Evolutionary conservation across 768 basidiomycete genomes (phyloP), one percentile per base, ranked within the genome.

Genomic region (Gloeophyllum trabeum): DNA sequence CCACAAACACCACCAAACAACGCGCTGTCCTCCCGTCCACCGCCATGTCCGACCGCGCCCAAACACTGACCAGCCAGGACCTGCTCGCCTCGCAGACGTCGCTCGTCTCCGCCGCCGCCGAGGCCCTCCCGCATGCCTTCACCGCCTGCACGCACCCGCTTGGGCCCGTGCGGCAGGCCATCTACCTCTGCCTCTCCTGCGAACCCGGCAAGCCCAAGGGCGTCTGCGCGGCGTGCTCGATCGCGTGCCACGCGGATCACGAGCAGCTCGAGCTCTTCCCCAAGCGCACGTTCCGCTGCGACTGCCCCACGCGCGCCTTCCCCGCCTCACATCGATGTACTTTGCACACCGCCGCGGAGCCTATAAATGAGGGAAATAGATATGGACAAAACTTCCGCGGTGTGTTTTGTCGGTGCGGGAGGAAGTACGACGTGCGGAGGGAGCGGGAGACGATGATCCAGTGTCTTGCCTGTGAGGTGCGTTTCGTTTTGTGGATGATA

Each of bases 371-470:
- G 34, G 51, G 58, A 10, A 91, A 91, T 50, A 40, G 49, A 30
- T 91, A 91, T 50, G 75, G 76, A 3, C 80, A 78, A 50, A 91
- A 91, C 60, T 91, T 86, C 54, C 59, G 61, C 20, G 73, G 68
- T 21, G 47, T 64, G 22, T 91, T 90, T 54, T 91, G 88, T 59
- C 70, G 88, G 23, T 91, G 88, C 56, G 70, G 73, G 34, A 61
- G 73, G 47, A 58, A 71, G 32, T 91, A 91, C 52, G 79, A 90
- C 54, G 71, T 82, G 23, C 70, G 71, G 49, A 75, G 64, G 16
- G 88, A 91, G 61, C 59, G 58, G 45, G 88, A 91, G 61, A 83
- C 86, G 2, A 91, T 91, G 88, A 80, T 90, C 23, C 88, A 91
- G 62, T 91, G 88, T 56, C 61, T 90, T 41, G 65, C 76, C 14